Base-by-base conservation (phyloP, 352 stramenopile genomes). In the Pythium graminicola region DNA sequence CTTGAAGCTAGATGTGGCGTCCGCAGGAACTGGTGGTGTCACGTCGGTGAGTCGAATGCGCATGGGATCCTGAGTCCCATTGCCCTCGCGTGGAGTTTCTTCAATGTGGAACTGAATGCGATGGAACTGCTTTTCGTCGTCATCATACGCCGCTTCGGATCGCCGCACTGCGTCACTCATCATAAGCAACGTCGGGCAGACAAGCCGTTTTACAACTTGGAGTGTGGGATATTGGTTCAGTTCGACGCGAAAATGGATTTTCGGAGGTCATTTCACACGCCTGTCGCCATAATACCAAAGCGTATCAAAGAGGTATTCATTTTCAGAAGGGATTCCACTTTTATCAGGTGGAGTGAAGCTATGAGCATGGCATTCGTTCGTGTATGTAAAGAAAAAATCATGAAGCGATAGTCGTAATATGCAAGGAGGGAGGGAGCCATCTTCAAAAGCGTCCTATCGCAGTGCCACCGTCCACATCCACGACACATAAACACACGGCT, bases 21-120 rank as follows among this genome's bases (percentile, higher is more conserved):
- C 33, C 41, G 41, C 23, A 23, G 22, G 22, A 31, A 35, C 41
- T 7, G 19, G 13, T 1, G 23, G 4, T 4, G n/a, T 47, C 5
- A 11, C 40, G 32, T 48, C 49, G 6, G 49, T 33, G n/a, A 45
- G 49, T 6, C 41, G 26, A 10, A 22, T 24, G 17, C 42, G 36
- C 17, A 26, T 56, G 38, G 17, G 11, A 14, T 56, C 49, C 10
- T 24, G 35, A 10, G 26, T 13, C 8, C 17, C 32, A 24, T 53
- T 44, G 3, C 26, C 33, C 14, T 19, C 44, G 13, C 53, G 54
- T 6, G 54, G 54, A 10, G 54, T 61, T 23, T 50, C 26, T 19
- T 61, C 26, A n/a, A 44, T 43, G n/a, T 45, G 20, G 20, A 57
- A 57, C 10, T 49, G 38, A 29, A 57, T 57, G 50, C 39, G 50